Evolutionary conservation across 2,329 filamentous ascomycete species (phyloP).

Genomic region (Aspergillus clavatus): DNA sequence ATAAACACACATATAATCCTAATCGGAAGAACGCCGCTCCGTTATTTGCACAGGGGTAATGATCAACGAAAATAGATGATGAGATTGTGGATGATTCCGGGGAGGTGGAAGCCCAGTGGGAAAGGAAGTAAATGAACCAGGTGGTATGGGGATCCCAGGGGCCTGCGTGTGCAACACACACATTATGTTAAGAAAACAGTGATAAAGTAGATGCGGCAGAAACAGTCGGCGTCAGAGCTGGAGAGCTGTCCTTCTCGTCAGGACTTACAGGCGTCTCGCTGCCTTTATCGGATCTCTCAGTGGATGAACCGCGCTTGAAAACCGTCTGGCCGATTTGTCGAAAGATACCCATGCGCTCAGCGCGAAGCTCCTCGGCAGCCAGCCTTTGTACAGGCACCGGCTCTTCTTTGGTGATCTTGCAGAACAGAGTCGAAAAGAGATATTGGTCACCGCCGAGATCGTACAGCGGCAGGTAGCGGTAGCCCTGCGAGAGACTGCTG

Average conservation of each 20-base stretch:
- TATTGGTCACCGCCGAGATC: constrained; percentile 89
- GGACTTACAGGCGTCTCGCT: constrained; percentile 24
- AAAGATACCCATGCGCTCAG: constrained; percentile 39
- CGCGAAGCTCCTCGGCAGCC: constrained; percentile 36
- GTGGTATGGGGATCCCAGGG: background rate
- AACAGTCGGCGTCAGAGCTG: constrained; percentile 31
- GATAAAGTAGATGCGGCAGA: constrained; percentile 35
- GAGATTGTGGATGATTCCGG: constrained; percentile 1
- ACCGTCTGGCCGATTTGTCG: constrained; percentile 42
- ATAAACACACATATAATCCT: constrained; percentile 8
- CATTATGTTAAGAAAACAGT: constrained; percentile 13
- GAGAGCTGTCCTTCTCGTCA: constrained; percentile 34
- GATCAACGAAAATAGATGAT: background rate
- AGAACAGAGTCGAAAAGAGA: constrained; percentile 91
- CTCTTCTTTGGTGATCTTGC: constrained; percentile 67
- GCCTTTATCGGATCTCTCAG: constrained; percentile 32
- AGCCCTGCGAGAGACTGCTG: constrained; percentile 81
- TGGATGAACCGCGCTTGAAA: constrained; percentile 40
- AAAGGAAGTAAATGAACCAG: constrained; percentile 7
- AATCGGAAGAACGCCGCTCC: constrained; percentile 17
- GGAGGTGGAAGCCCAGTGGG: constrained; percentile 3
- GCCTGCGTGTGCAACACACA: no score
- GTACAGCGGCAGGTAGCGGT: constrained; percentile 83
- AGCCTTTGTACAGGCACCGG: constrained; percentile 40
- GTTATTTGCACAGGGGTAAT: constrained; percentile 15